Evolutionary conservation across 208 protist species (phyloP), one percentile per base, ranked within the genome.

Genomic region (Phytomonas francai): DNA sequence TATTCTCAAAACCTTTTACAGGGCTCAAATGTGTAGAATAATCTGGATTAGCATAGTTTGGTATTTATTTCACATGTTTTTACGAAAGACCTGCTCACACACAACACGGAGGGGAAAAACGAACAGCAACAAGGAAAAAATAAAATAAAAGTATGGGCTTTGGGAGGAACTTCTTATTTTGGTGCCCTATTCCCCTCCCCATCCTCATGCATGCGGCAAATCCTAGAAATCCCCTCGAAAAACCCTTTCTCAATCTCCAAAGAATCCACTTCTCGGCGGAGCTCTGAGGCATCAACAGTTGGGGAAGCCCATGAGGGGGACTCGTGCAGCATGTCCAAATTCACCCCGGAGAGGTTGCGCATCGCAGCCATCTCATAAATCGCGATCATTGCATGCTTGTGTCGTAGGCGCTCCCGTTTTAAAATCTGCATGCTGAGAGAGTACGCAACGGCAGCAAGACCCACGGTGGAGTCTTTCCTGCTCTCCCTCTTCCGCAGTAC

Each of bases 311-410:
- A 54, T 54, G 45, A 54, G 19, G 45, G 45, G 45, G 45, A 54
- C 25, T 54, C 45, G 16, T 54, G 45, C 19, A 54, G 25, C 45
- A 54, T 54, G 19, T 54, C 45, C 1, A 54, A 22, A 25, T 54
- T 54, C 16, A 54, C 45, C 45, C 45, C 45, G 6, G 73, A 65
- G 4, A 71, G 34, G 3, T 63, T 34, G 6, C 83, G 77, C 54
- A 89, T 51, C 14, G 71, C 68, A 6, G 83, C 76, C 19, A 89
- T 67, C 56, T 89, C 87, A 64, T 88, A 88, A 22, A 92, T 59
- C 11, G 76, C 73, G 27, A 86, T 63, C 33, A 84, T 76, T 9
- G 78, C 83, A 68, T 92, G 87, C 14, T 29, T 63, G 34, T 84
- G 61, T n/a, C 79, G 81, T 3, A 34, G 64, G 31, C 70, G 63